Base-by-base conservation (phyloP, 164 flowering plant genomes). In the Dillenia suffruticosa region DNA sequence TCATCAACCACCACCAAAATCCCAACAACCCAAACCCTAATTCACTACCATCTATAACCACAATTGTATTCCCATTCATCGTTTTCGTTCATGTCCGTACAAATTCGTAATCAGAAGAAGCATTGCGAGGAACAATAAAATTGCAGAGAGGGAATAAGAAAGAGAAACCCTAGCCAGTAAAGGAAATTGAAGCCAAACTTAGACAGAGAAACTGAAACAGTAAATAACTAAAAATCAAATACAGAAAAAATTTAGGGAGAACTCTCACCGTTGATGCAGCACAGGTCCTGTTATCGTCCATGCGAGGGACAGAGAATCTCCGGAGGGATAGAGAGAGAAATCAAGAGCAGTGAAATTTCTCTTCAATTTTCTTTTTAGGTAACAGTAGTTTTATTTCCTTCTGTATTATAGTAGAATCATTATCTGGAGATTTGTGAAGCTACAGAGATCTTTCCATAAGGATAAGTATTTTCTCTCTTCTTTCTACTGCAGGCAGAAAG, bases 261-360 rank as follows among this genome's bases (percentile, higher is more conserved):
- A 68, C 68, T 68, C 76, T 71, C 68, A 75, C 73, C 79, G 73
- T 76, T 62, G 69, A 66, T 52, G 62, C 51, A 26, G 59, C 44
- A 15, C 40, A 1, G 44, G 32, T 16, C 50, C 61, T 47, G 46
- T 49, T 57, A 58, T 69, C 72, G 73, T 71, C 73, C 73, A 66
- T 72, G 66, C 61, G 54, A 54, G 47, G 32, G 65, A 45, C 44
- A 8, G 45, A 49, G 43, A 59, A 26, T 0, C 19, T 17, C 50
- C 16, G 55, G 49, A 65, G n/a, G 14, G 24, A 17, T 55, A 46
- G n/a, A 24, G 46, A 45, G 52, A 17, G 49, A 54, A 3, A 17
- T 43, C 46, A 32, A 32, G 40, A 32, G 40, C 40, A 32, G 40
- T 32, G 40, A 32, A 32, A 32, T 32, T 32, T 32, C 40, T 32